Evolutionary conservation across 176 grass and related monocot species (phyloP), one percentile per base, ranked within the genome.

Genomic region (Ampelocalamus luodianensis): DNA sequence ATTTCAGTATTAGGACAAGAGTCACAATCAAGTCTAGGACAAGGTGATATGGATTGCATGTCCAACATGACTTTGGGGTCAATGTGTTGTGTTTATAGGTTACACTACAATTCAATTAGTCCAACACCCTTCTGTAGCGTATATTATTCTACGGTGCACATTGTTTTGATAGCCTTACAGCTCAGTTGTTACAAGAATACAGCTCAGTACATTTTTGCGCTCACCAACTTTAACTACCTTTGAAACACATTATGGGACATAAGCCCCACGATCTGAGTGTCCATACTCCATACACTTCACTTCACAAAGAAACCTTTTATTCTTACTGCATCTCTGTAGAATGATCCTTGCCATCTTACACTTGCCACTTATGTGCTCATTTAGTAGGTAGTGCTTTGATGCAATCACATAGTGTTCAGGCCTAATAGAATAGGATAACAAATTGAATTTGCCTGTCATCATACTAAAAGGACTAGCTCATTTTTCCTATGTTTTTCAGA

Each of bases 321-420:
- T 65, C 62, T 65, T 34, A 65, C 27, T 16, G 27, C 62, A 65
- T 65, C 27, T 68, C 62, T 68, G 36, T 68, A 68, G 36, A 37
- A 68, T 22, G 14, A 68, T 15, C 17, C 17, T 38, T 68, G 36
- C 8, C 3, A 68, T 40, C 6, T 68, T 40, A 40, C 65, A 68
- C 37, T 40, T 40, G 32, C 36, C 17, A 10, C 8, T 39, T 68
- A 5, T 40, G 65, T 68, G 65, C 17, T 68, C 8, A 22, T 68
- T 36, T 22, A 40, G 32, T 38, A 22, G 17, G 36, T 40, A 40
- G 36, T 40, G 65, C 65, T 40, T 37, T 22, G 36, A 68, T 66
- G 64, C 8, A 38, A 68, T 39, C 15, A 5, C 23, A 40, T 40
- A 40, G 18, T 0, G 7, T 22, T 18, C 3, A 40, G 17, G 65